Conservation (phyloP, 2,329 filamentous ascomycete species). For the Colletotrichum spaethianum region DNA sequence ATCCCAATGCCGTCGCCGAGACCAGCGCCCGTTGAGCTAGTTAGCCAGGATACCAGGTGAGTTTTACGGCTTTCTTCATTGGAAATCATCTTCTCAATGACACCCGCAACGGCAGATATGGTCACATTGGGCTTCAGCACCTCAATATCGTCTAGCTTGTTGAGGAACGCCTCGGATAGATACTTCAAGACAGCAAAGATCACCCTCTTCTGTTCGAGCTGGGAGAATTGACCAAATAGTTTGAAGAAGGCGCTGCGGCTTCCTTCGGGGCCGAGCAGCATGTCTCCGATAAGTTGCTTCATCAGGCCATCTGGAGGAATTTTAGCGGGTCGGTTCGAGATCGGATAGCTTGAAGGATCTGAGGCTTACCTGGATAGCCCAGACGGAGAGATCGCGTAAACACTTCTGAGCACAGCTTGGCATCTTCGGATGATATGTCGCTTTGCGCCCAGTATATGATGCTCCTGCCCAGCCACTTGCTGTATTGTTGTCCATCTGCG, state of each 20-base stretch:
- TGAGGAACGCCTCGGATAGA: conserved; percentile 62
- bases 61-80: conserved; percentile 64
- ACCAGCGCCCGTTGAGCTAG: conserved; percentile 74
- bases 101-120: conserved; percentile 71
- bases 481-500: conserved; percentile 74
- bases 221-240: conserved; percentile 54
- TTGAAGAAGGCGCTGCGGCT: conserved; percentile 47
- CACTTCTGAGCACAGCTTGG: conserved; percentile 61
- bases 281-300: conserved; percentile 52
- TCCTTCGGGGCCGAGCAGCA: conserved; percentile 52
- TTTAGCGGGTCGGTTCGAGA: conserved; percentile 25
- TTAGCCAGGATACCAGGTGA: conserved; percentile 76
- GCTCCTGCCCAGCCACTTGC: conserved; percentile 79
- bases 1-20: conserved; percentile 75
- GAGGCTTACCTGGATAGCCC: conserved; percentile 76
- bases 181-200: conserved; percentile 57
- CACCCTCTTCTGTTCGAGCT: conserved; percentile 60
- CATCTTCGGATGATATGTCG: conserved; percentile 50
- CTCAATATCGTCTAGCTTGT: conserved; percentile 51
- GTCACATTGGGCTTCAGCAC: conserved; percentile 44
- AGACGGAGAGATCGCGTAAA: conserved; percentile 75
- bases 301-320: conserved; percentile 57
- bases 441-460: conserved; percentile 62
- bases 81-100: conserved; percentile 66
- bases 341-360: not conserved